A percentile compares a stretch with the other conserved stretches of the same genome.
Conservation (phyloP, 495 filamentous ascomycete genomes). For the Thermochaetoides thermophila region DNA sequence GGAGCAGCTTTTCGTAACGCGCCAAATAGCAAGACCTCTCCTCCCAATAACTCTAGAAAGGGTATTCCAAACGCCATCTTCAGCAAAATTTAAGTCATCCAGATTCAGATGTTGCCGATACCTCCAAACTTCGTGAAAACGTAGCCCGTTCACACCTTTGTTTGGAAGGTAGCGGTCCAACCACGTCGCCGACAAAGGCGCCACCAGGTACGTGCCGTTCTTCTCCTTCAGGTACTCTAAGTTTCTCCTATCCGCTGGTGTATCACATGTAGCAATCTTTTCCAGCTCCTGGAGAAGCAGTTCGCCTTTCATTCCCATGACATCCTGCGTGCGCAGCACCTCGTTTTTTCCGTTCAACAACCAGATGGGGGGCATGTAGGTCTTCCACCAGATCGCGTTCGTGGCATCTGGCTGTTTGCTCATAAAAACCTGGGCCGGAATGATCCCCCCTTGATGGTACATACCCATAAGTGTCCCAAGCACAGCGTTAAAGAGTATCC, state of each 20-base stretch:
- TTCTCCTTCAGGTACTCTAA: slow-evolving; percentile 35
- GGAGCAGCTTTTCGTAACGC: slow-evolving; percentile 43
- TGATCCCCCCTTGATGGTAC: slow-evolving; percentile 87
- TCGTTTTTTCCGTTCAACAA: slow-evolving; percentile 64
- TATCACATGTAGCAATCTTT: slow-evolving; percentile 43
- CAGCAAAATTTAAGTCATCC: slow-evolving; percentile 81
- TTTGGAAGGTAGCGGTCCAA: slow-evolving; percentile 46
- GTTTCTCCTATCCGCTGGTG: slow-evolving; percentile 33
- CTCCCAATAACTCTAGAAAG: slow-evolving; percentile 61
- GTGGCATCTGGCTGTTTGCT: slow-evolving; percentile 44
- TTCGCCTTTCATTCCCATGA: slow-evolving; percentile 63
- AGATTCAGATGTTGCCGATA: slow-evolving; percentile 67
- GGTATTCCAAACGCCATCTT: slow-evolving; percentile 68
- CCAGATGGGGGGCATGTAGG: slow-evolving; percentile 89
- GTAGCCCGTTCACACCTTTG: slow-evolving; percentile 31
- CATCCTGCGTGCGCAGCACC: slow-evolving; percentile 52
- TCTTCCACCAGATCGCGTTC: slow-evolving; percentile 90
- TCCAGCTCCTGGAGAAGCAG: slow-evolving; percentile 45
- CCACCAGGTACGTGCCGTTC: slow-evolving; percentile 48
- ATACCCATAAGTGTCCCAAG: slow-evolving; percentile 76
- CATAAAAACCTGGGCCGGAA: slow-evolving; percentile 61
- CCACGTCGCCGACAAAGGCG: slow-evolving; percentile 56
- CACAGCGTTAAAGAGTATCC: slow-evolving; percentile 70
- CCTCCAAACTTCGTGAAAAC: slow-evolving; percentile 55
- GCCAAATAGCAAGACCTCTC: slow-evolving; percentile 69